Conservation (phyloP, 495 filamentous ascomycete genomes). For the Neurospora sp. region DNA sequence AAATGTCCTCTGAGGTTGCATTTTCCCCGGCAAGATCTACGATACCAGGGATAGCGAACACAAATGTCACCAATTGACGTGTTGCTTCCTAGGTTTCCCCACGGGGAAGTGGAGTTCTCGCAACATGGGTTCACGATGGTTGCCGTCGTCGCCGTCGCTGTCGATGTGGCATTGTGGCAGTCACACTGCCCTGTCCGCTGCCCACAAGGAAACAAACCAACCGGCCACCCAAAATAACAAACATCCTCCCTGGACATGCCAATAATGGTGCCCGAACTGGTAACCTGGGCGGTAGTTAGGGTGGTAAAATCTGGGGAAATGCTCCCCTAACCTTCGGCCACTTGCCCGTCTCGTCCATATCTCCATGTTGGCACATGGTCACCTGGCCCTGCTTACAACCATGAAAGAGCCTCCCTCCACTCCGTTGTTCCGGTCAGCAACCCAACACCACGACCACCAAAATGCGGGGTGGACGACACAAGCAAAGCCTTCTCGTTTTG, state of each 20-base stretch:
- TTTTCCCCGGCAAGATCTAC: background rate
- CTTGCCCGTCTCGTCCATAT: constrained; percentile 16
- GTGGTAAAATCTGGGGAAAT: background rate
- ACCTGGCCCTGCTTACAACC: constrained; percentile 6
- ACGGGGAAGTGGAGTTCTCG: background rate
- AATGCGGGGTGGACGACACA: background rate
- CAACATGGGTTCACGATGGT: background rate
- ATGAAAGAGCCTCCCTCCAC: background rate
- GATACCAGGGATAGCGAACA: background rate
- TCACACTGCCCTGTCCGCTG: background rate
- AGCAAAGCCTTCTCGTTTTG: background rate
- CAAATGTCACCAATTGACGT: background rate
- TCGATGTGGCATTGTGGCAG: background rate
- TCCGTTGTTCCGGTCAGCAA: background rate
- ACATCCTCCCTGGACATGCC: background rate
- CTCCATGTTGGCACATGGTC: constrained; percentile 15
- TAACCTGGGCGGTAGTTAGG: background rate
- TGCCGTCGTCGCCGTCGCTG: background rate
- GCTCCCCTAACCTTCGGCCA: constrained; percentile 6
- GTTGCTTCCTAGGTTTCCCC: background rate
- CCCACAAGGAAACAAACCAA: background rate
- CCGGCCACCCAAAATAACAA: background rate
- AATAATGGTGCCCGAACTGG: background rate
- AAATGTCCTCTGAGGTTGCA: background rate
- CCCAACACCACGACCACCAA: background rate